phyloP scores from a whole-genome alignment of 2,329 filamentous ascomycete genomes.

The Ambrosiella beaveri region DNA sequence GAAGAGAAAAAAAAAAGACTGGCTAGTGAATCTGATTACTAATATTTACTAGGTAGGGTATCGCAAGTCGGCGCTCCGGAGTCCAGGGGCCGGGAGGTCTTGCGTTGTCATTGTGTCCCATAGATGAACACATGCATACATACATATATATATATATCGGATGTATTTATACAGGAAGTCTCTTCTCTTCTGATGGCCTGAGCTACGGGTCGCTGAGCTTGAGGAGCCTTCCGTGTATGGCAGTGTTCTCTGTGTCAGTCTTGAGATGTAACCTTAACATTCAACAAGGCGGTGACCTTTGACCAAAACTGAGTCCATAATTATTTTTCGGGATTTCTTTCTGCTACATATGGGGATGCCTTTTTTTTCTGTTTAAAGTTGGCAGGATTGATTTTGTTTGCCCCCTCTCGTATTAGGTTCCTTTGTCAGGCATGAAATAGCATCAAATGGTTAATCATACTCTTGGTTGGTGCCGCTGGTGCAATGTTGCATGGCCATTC shows the following conservation, averaged over 20 bases:
- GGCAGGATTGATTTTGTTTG: background rate
- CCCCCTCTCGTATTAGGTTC: background rate
- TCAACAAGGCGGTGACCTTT: background rate
- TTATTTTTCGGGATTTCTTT: too few species aligned
- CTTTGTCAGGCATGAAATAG: background rate
- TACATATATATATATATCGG: too few species aligned
- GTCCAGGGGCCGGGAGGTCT: background rate
- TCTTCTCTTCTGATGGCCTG: background rate
- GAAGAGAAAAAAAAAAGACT: background rate
- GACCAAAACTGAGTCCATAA: too few species aligned
- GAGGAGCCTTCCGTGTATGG: background rate
- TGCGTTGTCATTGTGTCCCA: background rate
- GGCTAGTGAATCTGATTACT: background rate
- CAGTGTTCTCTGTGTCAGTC: background rate
- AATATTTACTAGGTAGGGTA: background rate
- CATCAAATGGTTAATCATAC: background rate
- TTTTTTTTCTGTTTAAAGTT: background rate
- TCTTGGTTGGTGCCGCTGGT: background rate
- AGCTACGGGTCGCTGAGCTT: background rate
- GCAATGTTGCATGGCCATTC: background rate
- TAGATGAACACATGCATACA: too few species aligned
- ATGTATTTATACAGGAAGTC: too few species aligned
- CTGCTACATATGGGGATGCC: background rate
- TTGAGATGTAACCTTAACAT: background rate
- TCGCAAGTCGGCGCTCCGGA: background rate